Evolutionary conservation across 1,284 basidiomycete genomes (phyloP), one percentile per base, ranked within the genome.

Genomic region (Pseudozyma tsukubaensis): DNA sequence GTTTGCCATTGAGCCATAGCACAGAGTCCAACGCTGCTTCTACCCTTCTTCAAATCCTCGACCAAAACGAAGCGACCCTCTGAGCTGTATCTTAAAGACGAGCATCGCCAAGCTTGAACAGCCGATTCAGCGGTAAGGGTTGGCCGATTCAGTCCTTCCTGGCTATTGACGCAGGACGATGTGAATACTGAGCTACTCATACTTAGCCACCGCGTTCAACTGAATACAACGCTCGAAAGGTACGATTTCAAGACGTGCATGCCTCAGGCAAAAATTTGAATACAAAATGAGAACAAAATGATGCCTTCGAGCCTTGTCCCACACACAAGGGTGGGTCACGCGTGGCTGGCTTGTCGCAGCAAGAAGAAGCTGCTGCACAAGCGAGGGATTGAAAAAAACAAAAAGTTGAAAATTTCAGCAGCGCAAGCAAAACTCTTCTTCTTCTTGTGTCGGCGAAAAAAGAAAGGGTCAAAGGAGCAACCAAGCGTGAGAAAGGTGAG

Each of bases 251-350:
- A 47, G 8, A 18, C n/a, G 3, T 50, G 51, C 48, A 50, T 43
- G 48, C 47, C 47, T 35, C 19, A 19, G 14, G 10, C 1, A 14
- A 3, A n/a, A 2, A 4, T 29, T 50, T 44, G 40, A 55, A 62
- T 62, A 50, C 60, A 62, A 62, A 50, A n/a, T 29, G 21, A 18
- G 32, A 39, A 44, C 14, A 11, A 35, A 29, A 12, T 36, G 29
- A 19, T 35, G 48, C 14, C 24, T 29, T 29, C 24, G 24, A 29
- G 24, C 24, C 24, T 29, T 29, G 48, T 50, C 48, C 48, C 18
- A 37, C 34, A 35, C 24, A 29, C 24, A 6, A 29, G 16, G 24
- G 34, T 44, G 13, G 42, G 57, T 43, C 57, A 51, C 57, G 55
- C 45, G 56, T 59, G 57, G 43, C 57, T 45, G 16, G 34, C 50